These are phyloP conservation scores for Mimosa pudica DNA, from an alignment of 306 rosid species.

Conservation along the genomic window DNA sequence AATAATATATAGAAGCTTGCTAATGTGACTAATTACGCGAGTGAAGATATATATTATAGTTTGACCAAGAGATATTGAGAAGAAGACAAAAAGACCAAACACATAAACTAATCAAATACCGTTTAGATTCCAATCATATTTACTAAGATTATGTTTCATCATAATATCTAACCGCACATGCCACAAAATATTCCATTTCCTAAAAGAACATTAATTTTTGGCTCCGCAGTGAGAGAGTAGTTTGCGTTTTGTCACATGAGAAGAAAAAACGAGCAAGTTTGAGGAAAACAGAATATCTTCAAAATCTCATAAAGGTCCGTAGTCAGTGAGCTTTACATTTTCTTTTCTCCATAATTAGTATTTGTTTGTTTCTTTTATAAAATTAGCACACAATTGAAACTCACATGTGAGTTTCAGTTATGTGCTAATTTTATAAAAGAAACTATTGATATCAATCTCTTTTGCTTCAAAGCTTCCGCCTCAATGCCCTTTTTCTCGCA, in stretches of 20 bases:
- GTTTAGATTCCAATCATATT: conserved; percentile 47
- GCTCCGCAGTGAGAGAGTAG: not conserved
- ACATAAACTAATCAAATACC: conserved; percentile 28
- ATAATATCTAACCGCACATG: conserved; percentile 65
- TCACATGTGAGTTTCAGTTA: conserved; percentile 3
- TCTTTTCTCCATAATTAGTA: not conserved
- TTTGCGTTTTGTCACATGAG: conserved; percentile 19
- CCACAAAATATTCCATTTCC: conserved; percentile 54
- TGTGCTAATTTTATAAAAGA: not conserved
- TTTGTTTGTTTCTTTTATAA: not conserved
- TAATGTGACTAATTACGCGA: conserved; percentile 11
- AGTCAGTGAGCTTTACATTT: not conserved
- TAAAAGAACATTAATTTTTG: conserved; percentile 34
- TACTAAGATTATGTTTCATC: conserved; percentile 44
- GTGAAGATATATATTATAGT: not conserved
- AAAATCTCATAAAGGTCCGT: not conserved
- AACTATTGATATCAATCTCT: not conserved
- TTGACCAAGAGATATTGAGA: conserved; percentile 25
- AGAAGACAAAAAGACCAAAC: conserved; percentile 39
- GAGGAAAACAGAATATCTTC: conserved; percentile 1
- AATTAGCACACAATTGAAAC: too few species aligned
- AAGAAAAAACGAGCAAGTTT: not conserved
- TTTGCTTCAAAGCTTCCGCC: not conserved
- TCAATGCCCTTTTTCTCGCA: not conserved
- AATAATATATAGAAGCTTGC: not conserved